phyloP scores from a whole-genome alignment of 208 protist species.

The Crithidia brevicula region DNA sequence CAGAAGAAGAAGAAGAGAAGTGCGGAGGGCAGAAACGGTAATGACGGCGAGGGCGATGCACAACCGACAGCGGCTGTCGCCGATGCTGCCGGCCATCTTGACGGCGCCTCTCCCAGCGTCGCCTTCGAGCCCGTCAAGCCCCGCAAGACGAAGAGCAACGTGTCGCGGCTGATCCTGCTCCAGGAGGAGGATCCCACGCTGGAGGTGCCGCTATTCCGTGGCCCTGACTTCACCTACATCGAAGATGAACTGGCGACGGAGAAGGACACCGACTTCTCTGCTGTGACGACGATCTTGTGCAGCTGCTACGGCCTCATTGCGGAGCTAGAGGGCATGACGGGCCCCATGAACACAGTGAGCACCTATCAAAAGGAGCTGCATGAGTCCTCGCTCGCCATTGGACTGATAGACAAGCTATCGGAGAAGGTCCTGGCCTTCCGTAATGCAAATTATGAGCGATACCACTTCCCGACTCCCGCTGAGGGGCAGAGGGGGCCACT shows the following conservation, averaged over 20 bases:
- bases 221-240: slow-evolving; percentile 36
- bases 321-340: slow-evolving; percentile 26
- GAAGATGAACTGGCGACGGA: slow-evolving; percentile 34
- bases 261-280: slow-evolving; percentile 43
- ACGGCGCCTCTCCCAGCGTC: not conserved
- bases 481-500: slow-evolving; percentile 3
- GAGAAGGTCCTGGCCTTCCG: slow-evolving; percentile 19
- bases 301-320: slow-evolving; percentile 34
- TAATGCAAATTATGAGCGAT: slow-evolving; percentile 19
- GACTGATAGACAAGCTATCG: slow-evolving; percentile 30
- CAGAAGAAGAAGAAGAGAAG: not conserved
- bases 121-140: not conserved
- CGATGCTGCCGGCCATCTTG: not conserved
- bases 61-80: not conserved
- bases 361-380: slow-evolving; percentile 45
- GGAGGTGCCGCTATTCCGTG: slow-evolving; percentile 21
- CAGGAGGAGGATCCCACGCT: not conserved
- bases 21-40: not conserved
- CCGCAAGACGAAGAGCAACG: not conserved
- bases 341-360: slow-evolving; percentile 21
- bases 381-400: slow-evolving; percentile 25
- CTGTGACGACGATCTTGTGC: slow-evolving; percentile 24
- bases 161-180: not conserved
- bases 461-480: slow-evolving; percentile 23
- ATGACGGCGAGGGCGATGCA: not conserved